Base-by-base conservation (phyloP, 2,329 filamentous ascomycete genomes). In the Colletotrichum chrysophilum region DNA sequence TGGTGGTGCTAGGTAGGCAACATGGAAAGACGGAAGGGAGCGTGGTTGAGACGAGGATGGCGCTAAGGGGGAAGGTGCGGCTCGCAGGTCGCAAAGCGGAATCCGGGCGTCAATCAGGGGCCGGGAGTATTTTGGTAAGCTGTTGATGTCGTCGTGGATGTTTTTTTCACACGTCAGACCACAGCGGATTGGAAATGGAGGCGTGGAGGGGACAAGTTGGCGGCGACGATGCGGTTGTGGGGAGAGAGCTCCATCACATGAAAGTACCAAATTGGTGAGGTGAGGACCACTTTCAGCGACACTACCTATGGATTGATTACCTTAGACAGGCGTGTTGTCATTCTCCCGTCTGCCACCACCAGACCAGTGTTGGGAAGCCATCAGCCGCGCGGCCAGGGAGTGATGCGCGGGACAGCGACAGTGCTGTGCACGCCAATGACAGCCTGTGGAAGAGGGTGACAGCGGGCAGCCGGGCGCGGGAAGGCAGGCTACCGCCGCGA, bases 171-270 rank as follows among this genome's bases (percentile, higher is more conserved):
- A 69, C 34, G 70, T 76, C 70, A 74, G 64, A 21, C 64, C 70
- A 74, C 64, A 48, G n/a, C 36, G 21, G 69, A 32, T 52, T 58
- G 70, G 34, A 38, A 30, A 18, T 58, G 73, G 16, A 34, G 43
- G 43, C 43, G 43, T 52, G 43, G 43, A 52, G 43, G 43, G 34
- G 32, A 75, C 21, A 66, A 18, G 28, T 65, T 60, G 34, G 52
- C 62, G 56, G 26, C 64, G 70, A 24, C 55, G 70, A 72, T 32
- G 64, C 36, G 43, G 64, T 60, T 60, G 74, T 76, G 74, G 74
- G 74, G 74, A 52, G 43, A 52, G 43, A 74, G 74, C 70, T 76
- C 65, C 74, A 76, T 76, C 74, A 76, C 74, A 76, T 76, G 74
- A 76, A 76, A 76, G 74, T 64, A 21, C 38, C 43, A 60, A 75